Conservation (phyloP, 208 protist species). For the Crithidia expoeki region DNA sequence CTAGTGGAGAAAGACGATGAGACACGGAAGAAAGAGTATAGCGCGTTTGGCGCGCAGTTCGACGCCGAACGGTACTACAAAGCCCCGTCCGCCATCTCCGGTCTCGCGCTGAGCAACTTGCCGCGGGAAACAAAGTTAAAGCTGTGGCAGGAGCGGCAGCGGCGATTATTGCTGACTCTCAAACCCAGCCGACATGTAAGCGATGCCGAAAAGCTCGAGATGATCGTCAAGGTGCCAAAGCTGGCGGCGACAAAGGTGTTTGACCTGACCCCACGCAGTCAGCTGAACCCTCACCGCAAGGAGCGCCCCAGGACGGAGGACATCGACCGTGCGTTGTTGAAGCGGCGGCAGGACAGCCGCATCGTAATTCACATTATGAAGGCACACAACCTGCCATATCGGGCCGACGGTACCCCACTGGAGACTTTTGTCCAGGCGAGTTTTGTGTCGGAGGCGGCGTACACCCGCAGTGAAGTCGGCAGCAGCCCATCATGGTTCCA, state of each 20-base stretch:
- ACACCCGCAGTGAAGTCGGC: conserved; percentile 73
- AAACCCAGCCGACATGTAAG: conserved; percentile 38
- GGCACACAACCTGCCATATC: conserved; percentile 63
- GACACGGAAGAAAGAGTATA: conserved; percentile 25
- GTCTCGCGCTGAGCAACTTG: conserved; percentile 61
- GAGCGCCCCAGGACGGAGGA: conserved; percentile 62
- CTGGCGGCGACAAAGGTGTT: conserved; percentile 44
- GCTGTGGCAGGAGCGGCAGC: conserved; percentile 77
- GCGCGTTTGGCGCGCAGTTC: conserved; percentile 19
- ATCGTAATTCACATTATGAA: conserved; percentile 89
- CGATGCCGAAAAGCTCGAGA: conserved; percentile 68
- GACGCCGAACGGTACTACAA: conserved; percentile 46
- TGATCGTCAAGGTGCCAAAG: conserved; percentile 66
- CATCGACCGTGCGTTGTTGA: conserved; percentile 68
- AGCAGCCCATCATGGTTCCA: conserved; percentile 82
- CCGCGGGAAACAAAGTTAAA: conserved; percentile 52
- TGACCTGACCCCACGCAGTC: conserved; percentile 55
- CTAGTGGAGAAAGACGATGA: conserved; percentile 31
- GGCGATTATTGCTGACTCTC: conserved; percentile 40
- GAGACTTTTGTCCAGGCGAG: conserved; percentile 76
- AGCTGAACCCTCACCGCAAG: conserved; percentile 81
- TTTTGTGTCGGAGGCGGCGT: conserved; percentile 78
- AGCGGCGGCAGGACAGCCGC: conserved; percentile 56
- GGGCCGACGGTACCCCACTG: conserved; percentile 73
- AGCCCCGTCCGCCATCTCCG: conserved; percentile 46